phyloP scores from a whole-genome alignment of 148 eudicot genomes.

The Vaccinium vitisidaea region DNA sequence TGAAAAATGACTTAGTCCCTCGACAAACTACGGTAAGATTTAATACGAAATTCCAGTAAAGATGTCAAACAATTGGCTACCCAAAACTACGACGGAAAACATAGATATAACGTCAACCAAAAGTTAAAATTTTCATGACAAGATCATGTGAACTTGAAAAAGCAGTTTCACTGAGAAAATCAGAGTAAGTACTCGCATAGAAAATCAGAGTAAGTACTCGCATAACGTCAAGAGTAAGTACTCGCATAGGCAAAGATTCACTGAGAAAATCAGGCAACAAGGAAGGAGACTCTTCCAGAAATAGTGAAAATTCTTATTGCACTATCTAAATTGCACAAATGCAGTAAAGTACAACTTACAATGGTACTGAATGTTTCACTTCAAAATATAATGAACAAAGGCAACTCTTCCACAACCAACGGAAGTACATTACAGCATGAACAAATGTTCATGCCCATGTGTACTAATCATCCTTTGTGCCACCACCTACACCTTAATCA shows the following conservation, averaged over 20 bases:
- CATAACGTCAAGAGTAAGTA: background rate
- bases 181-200: background rate
- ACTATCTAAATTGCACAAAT: background rate
- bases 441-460: background rate
- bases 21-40: conserved; percentile 8
- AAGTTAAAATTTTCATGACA: background rate
- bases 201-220: background rate
- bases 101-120: background rate
- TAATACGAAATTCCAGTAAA: conserved; percentile 9
- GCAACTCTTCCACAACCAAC: conserved; percentile 5
- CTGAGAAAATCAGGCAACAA: conserved; percentile 2
- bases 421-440: background rate
- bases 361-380: background rate
- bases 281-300: conserved; percentile 12
- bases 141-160: background rate
- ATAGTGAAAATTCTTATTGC: conserved; percentile 1
- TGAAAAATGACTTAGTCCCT: conserved; percentile 13
- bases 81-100: background rate
- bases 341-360: background rate
- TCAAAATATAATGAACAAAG: background rate
- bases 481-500: background rate
- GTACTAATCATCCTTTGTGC: background rate
- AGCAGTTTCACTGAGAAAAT: background rate
- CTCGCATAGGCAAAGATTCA: background rate
- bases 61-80: conserved; percentile 5